Evolutionary conservation across 805 yeast genomes (phyloP).

Genomic region (Yamadazyma sp.): DNA sequence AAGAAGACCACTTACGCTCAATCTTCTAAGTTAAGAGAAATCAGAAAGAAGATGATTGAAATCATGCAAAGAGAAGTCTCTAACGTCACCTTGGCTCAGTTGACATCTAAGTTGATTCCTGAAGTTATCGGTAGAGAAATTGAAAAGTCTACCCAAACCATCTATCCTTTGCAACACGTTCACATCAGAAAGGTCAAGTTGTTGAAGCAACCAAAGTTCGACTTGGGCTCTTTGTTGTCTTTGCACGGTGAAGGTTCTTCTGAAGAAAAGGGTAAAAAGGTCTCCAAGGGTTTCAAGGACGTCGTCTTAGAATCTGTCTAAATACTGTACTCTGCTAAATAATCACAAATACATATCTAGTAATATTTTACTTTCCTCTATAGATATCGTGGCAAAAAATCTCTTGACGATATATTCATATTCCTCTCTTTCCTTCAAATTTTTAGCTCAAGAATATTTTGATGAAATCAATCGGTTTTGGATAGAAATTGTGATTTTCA

Average conservation of each 20-base stretch:
- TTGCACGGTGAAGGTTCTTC: conserved; percentile 94
- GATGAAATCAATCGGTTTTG: no score
- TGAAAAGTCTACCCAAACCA: conserved; percentile 91
- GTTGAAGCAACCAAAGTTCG: conserved; percentile 98
- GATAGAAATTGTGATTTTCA: no score
- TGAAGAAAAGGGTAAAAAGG: conserved; percentile 96
- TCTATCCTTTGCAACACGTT: conserved; percentile 97
- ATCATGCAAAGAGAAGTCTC: conserved; percentile 96
- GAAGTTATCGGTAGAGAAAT: conserved; percentile 99
- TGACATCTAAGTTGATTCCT: conserved; percentile 95
- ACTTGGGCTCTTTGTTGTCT: conserved; percentile 92
- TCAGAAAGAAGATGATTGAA: conserved; percentile 95
- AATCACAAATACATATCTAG: conserved; percentile 13
- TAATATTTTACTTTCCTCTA: no score
- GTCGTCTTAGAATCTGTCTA: conserved; percentile 97
- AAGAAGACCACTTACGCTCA: conserved; percentile 98
- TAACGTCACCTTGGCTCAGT: conserved; percentile 92
- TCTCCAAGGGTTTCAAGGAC: conserved; percentile 97
- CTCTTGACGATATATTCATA: no score
- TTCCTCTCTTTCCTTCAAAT: no score
- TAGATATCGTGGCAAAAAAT: no score
- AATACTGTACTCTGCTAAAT: conserved; percentile 14
- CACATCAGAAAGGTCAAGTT: conserved; percentile 98
- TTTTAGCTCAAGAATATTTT: no score
- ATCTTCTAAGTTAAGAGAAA: conserved; percentile 94